These are phyloP conservation scores for Carpinus viminea DNA, from an alignment of 306 rosid species.

Conservation along the genomic window DNA sequence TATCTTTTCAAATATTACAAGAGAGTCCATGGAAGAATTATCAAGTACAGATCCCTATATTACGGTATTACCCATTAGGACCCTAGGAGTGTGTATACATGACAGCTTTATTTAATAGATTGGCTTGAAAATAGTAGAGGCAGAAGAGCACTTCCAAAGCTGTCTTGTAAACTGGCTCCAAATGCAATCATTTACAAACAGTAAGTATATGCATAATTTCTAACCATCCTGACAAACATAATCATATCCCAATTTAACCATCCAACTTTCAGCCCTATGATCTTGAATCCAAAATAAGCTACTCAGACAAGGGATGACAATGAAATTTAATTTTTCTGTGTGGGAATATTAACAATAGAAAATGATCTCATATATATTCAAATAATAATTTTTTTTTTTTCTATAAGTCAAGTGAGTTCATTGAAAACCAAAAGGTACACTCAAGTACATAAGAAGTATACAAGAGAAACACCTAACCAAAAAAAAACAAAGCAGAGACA, in stretches of 20 bases:
- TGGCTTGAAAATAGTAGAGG: not conserved
- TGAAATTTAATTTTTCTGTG: not conserved
- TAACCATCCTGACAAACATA: not conserved
- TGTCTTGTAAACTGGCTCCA: not conserved
- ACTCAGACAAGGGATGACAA: not conserved
- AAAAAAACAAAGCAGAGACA: too few relatives aligned
- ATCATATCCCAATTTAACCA: not conserved
- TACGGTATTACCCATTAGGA: not conserved
- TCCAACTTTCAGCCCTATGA: not conserved
- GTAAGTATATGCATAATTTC: not conserved
- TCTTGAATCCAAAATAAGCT: slow-evolving; percentile 11
- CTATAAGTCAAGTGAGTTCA: too few relatives aligned
- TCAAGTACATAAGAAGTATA: too few relatives aligned
- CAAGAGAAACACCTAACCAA: too few relatives aligned
- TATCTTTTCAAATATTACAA: slow-evolving; percentile 1
- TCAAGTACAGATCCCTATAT: not conserved
- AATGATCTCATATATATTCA: not conserved
- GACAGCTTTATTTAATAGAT: not conserved
- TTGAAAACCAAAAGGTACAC: too few relatives aligned
- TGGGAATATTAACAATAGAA: not conserved
- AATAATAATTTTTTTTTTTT: not conserved
- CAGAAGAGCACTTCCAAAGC: not conserved
- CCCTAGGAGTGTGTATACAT: not conserved
- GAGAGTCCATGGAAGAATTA: not conserved
- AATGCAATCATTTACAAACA: not conserved